phyloP scores from a whole-genome alignment of 345 rosid genomes.

The Angophora floribunda region DNA sequence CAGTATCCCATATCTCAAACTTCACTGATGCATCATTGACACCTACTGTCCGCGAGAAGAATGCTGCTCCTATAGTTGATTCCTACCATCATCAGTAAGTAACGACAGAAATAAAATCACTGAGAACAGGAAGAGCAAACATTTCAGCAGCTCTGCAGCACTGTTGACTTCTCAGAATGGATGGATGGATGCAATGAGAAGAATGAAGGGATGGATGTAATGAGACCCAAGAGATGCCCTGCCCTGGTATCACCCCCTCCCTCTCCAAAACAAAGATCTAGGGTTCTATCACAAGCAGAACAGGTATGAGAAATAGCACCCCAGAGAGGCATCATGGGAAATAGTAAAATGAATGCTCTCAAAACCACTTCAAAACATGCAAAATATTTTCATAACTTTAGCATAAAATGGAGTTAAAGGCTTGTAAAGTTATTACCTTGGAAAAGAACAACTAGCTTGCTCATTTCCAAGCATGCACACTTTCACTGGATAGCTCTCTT shows the following conservation, averaged over 20 bases:
- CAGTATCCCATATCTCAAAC: slow-evolving; percentile 68
- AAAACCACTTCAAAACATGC: not conserved
- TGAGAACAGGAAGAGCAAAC: not conserved
- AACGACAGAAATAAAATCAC: not conserved
- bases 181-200: not conserved
- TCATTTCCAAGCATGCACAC: not conserved
- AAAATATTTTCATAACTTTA: not conserved
- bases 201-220: not conserved
- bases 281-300: not conserved
- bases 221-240: not conserved
- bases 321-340: not conserved
- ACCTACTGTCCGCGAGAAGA: slow-evolving; percentile 53
- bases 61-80: slow-evolving; percentile 60
- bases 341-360: not conserved
- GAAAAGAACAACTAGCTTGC: not conserved
- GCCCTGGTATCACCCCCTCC: not conserved
- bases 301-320: not conserved
- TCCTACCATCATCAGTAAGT: slow-evolving; percentile 18
- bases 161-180: not conserved
- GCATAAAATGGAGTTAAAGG: not conserved
- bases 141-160: not conserved
- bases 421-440: not conserved
- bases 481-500: not conserved
- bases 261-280: not conserved
- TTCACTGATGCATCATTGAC: slow-evolving; percentile 52